phyloP scores from a whole-genome alignment of 176 grass and related monocot genomes.

The Musa itinerans region DNA sequence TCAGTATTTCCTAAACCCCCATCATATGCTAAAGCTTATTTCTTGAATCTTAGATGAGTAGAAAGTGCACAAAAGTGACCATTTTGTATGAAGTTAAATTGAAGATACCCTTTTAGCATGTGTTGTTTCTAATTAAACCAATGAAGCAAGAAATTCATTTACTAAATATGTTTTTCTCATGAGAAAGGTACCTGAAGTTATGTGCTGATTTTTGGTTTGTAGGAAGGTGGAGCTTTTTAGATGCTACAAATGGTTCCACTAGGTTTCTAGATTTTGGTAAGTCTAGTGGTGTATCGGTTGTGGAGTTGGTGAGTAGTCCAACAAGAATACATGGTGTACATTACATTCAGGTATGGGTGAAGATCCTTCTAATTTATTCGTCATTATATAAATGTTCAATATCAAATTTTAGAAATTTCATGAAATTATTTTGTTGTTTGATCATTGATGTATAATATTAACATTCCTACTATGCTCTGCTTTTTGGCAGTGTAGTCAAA shows the following conservation, averaged over 20 bases:
- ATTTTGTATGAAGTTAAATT: no score
- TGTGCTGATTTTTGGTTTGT: conserved; percentile 21
- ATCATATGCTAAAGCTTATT: no score
- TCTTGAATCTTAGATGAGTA: no score
- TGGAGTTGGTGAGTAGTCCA: conserved; percentile 81
- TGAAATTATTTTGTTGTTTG: neutral
- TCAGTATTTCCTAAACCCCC: no score
- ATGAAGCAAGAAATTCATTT: neutral
- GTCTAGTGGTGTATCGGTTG: conserved; percentile 65
- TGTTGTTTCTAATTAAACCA: no score
- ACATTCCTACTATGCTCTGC: no score
- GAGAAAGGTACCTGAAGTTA: conserved; percentile 6
- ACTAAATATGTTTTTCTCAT: neutral
- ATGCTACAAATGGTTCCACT: conserved; percentile 70
- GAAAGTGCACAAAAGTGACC: no score
- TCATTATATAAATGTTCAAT: neutral
- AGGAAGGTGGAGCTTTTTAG: conserved; percentile 82
- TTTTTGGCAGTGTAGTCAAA: no score
- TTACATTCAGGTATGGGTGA: conserved; percentile 73
- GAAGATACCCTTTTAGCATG: no score
- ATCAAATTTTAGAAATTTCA: neutral
- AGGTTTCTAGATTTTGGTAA: conserved; percentile 80
- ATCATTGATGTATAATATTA: neutral
- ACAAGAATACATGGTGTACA: conserved; percentile 95
- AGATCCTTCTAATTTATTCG: neutral